A percentile compares a stretch with the other conserved stretches of the same genome.
Conservation (phyloP, 352 stramenopile genomes). For the Phytophthora nicotianae region DNA sequence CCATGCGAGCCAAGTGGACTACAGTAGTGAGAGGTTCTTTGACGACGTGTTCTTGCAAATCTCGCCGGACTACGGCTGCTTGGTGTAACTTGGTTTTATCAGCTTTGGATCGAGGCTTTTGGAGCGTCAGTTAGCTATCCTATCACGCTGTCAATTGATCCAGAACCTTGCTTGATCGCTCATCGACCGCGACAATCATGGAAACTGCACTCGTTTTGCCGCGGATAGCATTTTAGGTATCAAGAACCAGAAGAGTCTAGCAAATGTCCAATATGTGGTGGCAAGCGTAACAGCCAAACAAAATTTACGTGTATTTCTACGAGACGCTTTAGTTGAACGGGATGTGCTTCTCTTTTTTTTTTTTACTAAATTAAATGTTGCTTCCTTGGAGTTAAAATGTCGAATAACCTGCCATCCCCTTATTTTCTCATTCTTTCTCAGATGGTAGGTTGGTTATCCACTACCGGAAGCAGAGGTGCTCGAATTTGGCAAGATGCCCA, state of each 20-base stretch:
- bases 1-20: conserved; percentile 60
- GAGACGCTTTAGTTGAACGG: conserved; percentile 14
- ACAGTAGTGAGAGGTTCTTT: conserved; percentile 74
- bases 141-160: conserved; percentile 2
- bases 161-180: conserved; percentile 24
- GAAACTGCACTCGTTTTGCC: conserved; percentile 10
- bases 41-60: conserved; percentile 83
- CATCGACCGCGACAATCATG: conserved; percentile 27
- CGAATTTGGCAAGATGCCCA: conserved; percentile 53
- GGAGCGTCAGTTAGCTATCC: neutral
- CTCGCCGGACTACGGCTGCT: conserved; percentile 72
- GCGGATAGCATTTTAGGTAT: conserved; percentile 1
- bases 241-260: conserved; percentile 3
- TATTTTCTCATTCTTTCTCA: neutral
- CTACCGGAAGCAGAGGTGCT: conserved; percentile 23
- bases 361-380: too few relatives aligned
- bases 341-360: too few relatives aligned
- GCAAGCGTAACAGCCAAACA: conserved; percentile 5
- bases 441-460: conserved; percentile 1
- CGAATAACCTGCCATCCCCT: neutral
- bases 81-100: conserved; percentile 43
- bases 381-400: too few relatives aligned
- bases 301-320: conserved; percentile 28
- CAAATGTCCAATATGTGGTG: conserved; percentile 26
- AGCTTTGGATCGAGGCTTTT: neutral